phyloP scores from a whole-genome alignment of 345 rosid genomes.

The Eucalyptus erythrocorys region DNA sequence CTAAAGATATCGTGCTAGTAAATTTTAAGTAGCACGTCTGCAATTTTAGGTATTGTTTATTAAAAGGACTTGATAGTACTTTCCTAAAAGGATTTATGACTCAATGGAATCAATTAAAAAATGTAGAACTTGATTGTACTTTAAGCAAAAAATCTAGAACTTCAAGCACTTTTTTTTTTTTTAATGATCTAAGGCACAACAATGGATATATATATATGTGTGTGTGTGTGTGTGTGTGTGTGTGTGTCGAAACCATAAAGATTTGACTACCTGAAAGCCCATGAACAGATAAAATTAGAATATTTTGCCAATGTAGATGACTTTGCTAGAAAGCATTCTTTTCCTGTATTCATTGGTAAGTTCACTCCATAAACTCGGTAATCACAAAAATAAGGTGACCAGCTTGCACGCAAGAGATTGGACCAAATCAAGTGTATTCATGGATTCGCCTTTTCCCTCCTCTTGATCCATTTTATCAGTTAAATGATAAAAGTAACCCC shows the following conservation, averaged over 20 bases:
- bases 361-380: not conserved
- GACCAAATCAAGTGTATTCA: not conserved
- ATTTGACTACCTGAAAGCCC: not conserved
- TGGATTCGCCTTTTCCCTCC: not conserved
- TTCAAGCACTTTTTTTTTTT: not conserved
- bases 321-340: not conserved
- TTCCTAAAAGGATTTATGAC: not conserved
- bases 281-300: not conserved
- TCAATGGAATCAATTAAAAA: not conserved
- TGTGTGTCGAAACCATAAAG: not conserved
- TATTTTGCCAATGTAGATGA: not conserved
- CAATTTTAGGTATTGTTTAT: not conserved
- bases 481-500: not conserved
- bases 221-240: too few relatives aligned
- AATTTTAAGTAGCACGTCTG: fast-evolving
- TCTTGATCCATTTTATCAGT: not conserved
- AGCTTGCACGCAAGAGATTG: not conserved
- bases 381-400: not conserved
- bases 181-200: not conserved
- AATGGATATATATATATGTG: not conserved
- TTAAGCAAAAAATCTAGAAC: not conserved
- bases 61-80: not conserved
- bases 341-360: not conserved
- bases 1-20: fast-evolving
- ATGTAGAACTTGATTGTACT: not conserved